phyloP scores from a whole-genome alignment of 805 yeast genomes.

The Hanseniaspora vineae region DNA sequence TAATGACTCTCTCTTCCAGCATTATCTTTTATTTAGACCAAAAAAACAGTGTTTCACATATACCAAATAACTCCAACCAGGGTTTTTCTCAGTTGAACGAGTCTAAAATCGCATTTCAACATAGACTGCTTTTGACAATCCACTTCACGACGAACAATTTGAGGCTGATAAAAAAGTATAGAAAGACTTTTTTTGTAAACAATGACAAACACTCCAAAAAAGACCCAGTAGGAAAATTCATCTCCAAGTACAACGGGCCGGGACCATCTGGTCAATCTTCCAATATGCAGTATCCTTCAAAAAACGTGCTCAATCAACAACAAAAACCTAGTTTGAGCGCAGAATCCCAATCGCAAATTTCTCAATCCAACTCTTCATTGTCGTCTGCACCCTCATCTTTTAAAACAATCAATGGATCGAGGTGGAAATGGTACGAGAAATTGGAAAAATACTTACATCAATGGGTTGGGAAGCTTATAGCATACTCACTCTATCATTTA shows the following conservation, averaged over 20 bases:
- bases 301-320: too few relatives aligned
- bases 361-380: neutral
- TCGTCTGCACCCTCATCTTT: neutral
- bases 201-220: too few relatives aligned
- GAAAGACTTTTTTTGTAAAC: neutral
- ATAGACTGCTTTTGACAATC: constrained; percentile 16
- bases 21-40: constrained; percentile 8
- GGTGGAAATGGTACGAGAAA: neutral
- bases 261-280: too few relatives aligned
- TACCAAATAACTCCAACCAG: too few relatives aligned
- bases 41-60: neutral
- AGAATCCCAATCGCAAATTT: neutral
- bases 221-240: too few relatives aligned
- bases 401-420: neutral
- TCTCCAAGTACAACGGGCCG: too few relatives aligned
- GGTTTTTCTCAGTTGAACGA: too few relatives aligned
- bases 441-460: neutral
- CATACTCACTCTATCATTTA: neutral
- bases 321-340: too few relatives aligned
- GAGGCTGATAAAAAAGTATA: constrained; percentile 13
- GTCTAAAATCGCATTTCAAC: constrained; percentile 13
- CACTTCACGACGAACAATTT: constrained; percentile 17
- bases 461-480: neutral
- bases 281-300: too few relatives aligned
- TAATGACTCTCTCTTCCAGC: constrained; percentile 12